Conservation (phyloP, 2,329 filamentous ascomycete genomes). For the Arthrinium puccinioides region DNA sequence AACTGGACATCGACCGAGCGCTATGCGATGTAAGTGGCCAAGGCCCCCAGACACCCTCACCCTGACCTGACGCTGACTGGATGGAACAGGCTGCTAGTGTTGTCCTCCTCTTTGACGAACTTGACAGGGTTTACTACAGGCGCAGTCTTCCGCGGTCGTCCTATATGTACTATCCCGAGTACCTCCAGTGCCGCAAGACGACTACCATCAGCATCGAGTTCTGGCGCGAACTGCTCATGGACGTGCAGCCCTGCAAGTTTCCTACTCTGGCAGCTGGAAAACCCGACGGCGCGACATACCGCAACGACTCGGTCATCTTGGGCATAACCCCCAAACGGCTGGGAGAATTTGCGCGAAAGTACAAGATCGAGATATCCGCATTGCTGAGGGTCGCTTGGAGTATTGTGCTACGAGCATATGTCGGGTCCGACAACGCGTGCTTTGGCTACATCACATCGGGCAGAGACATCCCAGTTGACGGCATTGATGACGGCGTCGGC, state of each 20-base stretch:
- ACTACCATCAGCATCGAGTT: conserved; percentile 28
- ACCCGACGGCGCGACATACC: conserved; percentile 16
- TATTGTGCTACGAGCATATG: conserved; percentile 46
- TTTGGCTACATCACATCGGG: conserved; percentile 46
- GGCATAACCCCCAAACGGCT: conserved; percentile 32
- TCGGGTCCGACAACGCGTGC: conserved; percentile 42
- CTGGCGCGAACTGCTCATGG: conserved; percentile 34
- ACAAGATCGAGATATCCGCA: conserved; percentile 36
- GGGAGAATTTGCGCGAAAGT: conserved; percentile 33
- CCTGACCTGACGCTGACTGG: neutral
- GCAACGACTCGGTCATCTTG: conserved; percentile 30
- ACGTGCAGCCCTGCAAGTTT: conserved; percentile 36
- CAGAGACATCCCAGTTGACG: conserved; percentile 33
- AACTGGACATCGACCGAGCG: conserved; percentile 43
- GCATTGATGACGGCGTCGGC: conserved; percentile 35
- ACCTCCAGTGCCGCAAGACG: conserved; percentile 21
- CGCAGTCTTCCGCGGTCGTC: conserved; percentile 25
- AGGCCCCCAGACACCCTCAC: conserved; percentile 7
- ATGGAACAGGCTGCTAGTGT: conserved; percentile 28
- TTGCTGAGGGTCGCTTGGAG: conserved; percentile 54
- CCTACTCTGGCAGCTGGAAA: conserved; percentile 27
- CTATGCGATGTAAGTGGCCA: no score
- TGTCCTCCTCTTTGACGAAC: conserved; percentile 37
- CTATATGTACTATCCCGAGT: conserved; percentile 29
- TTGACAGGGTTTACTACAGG: conserved; percentile 36